Conservation (phyloP, 331 rosid genomes). For the Quercus lobata region DNA sequence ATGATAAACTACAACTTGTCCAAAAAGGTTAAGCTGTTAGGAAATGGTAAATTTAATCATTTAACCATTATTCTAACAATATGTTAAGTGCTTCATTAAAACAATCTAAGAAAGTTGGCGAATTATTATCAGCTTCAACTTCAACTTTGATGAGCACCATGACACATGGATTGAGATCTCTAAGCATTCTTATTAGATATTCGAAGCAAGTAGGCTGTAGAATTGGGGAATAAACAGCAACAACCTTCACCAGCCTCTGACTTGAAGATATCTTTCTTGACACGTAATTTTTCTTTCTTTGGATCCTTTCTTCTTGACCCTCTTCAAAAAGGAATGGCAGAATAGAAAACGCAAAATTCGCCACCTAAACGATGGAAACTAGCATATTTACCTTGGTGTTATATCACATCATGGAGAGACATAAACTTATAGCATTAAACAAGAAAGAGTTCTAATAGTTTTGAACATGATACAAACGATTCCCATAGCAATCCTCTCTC, state of each 20-base stretch:
- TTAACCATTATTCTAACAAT: neutral
- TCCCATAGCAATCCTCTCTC: neutral
- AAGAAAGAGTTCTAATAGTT: too few species aligned
- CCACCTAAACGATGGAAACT: too few species aligned
- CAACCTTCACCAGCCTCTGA: constrained; percentile 37
- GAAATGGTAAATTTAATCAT: too few species aligned
- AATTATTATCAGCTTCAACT: constrained; percentile 55
- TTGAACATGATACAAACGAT: too few species aligned
- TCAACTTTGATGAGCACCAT: constrained; percentile 39
- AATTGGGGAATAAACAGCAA: constrained; percentile 28
- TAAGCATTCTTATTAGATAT: constrained; percentile 36
- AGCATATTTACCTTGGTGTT: too few species aligned
- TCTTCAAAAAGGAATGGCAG: too few species aligned
- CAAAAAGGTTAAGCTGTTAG: too few species aligned
- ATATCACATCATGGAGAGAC: too few species aligned
- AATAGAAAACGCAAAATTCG: too few species aligned
- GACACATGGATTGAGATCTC: constrained; percentile 35
- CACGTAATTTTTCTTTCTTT: neutral
- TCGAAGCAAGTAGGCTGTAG: constrained; percentile 43
- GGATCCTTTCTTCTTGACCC: too few species aligned
- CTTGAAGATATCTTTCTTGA: constrained; percentile 40
- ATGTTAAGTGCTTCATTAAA: constrained; percentile 54
- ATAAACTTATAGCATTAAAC: too few species aligned
- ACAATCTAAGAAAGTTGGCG: constrained; percentile 47
- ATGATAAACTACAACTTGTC: too few species aligned